These are phyloP conservation scores for Podochytrium sp. DNA, from an alignment of 192 early-diverging fungal species.

Conservation along the genomic window DNA sequence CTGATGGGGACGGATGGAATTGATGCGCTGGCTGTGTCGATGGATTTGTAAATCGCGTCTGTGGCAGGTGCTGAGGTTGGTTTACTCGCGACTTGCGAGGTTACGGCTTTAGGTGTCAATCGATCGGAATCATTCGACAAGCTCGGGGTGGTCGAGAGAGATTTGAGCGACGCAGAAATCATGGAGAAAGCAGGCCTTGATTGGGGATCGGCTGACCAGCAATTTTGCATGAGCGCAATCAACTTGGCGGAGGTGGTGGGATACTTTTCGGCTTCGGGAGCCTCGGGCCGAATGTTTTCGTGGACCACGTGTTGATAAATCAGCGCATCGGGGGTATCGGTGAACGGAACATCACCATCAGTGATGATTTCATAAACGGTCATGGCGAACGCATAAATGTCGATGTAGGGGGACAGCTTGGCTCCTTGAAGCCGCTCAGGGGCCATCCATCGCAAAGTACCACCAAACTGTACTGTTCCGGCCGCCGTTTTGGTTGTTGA, in stretches of 20 bases:
- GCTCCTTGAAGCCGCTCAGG: constrained; percentile 35
- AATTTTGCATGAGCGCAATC: constrained; percentile 3
- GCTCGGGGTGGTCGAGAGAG: neutral
- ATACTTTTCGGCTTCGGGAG: neutral
- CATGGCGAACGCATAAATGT: constrained; percentile 38
- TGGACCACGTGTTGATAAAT: constrained; percentile 31
- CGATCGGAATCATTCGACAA: neutral
- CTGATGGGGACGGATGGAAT: neutral
- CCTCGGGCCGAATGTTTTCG: constrained; percentile 2
- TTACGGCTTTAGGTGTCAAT: neutral
- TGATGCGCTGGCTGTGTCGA: neutral
- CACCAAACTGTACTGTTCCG: constrained; percentile 1
- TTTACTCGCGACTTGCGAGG: neutral
- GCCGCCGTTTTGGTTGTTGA: constrained; percentile 22
- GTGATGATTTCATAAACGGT: constrained; percentile 34
- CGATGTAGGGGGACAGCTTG: constrained; percentile 13
- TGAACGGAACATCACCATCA: constrained; percentile 25
- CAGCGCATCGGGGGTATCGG: constrained; percentile 27
- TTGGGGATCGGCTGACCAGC: constrained; percentile 26
- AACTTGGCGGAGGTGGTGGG: neutral
- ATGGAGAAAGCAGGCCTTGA: constrained; percentile 16
- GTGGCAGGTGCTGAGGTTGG: neutral
- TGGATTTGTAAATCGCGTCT: neutral
- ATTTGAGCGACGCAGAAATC: neutral
- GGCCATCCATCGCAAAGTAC: constrained; percentile 38